Evolutionary conservation across 2,329 filamentous ascomycete species (phyloP).

Genomic region (Alternaria gaisen): DNA sequence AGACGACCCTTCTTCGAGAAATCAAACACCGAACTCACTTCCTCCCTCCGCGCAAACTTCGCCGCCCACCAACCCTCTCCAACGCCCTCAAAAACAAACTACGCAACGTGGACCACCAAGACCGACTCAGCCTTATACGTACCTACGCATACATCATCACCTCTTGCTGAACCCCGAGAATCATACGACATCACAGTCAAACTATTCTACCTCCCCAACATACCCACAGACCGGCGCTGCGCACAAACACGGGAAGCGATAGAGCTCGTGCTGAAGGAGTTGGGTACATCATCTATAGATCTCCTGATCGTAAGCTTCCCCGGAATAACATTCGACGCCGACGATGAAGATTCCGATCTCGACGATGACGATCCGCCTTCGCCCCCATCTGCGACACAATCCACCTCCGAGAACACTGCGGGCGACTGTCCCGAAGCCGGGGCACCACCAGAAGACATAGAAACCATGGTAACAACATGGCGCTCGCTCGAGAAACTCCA

Average conservation of each 20-base stretch:
- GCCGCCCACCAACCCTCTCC: slow-evolving; percentile 72
- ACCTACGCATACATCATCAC: slow-evolving; percentile 74
- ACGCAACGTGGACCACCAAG: slow-evolving; percentile 72
- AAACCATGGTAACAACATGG: slow-evolving; percentile 73
- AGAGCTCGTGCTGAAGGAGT: slow-evolving; percentile 78
- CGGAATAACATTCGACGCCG: slow-evolving; percentile 90
- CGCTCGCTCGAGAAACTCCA: slow-evolving; percentile 76
- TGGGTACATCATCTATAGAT: slow-evolving; percentile 79
- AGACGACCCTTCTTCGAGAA: slow-evolving; percentile 79
- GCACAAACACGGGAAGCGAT: slow-evolving; percentile 81
- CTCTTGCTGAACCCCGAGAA: slow-evolving; percentile 79
- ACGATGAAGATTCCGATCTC: slow-evolving; percentile 80
- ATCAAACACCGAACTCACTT: slow-evolving; percentile 92
- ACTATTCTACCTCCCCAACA: slow-evolving; percentile 85
- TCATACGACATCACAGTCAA: slow-evolving; percentile 97
- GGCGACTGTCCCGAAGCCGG: slow-evolving; percentile 38
- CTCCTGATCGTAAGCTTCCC: slow-evolving; percentile 93
- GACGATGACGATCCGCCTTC: slow-evolving; percentile 60
- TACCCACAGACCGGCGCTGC: slow-evolving; percentile 70
- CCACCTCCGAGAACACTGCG: slow-evolving; percentile 54
- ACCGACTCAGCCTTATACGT: slow-evolving; percentile 69
- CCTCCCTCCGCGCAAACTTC: slow-evolving; percentile 86
- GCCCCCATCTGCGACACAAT: slow-evolving; percentile 29
- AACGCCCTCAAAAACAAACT: slow-evolving; percentile 51
- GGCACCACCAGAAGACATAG: slow-evolving; percentile 62